Percentiles rank a stretch among this genome's conserved stretches.
Conservation (phyloP, 768 basidiomycete species). For the Collybiopsis confluens region DNA sequence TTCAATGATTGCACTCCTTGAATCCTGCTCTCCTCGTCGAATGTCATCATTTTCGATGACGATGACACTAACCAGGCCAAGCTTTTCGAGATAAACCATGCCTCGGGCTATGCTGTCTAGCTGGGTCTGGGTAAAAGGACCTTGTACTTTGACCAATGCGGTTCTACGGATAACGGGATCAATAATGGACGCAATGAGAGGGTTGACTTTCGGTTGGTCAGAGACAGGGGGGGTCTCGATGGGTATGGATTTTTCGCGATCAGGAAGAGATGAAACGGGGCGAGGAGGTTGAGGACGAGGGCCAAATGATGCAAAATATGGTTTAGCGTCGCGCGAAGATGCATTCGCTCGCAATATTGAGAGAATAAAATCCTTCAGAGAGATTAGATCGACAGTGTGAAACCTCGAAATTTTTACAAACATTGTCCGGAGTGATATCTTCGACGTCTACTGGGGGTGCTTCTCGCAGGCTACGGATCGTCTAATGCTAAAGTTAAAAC, state of each 20-base stretch:
- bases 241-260: constrained; percentile 30
- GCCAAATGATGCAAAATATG: constrained; percentile 90
- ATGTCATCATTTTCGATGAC: constrained; percentile 88
- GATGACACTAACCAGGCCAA: constrained; percentile 93
- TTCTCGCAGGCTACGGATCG: constrained; percentile 32
- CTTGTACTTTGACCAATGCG: constrained; percentile 94
- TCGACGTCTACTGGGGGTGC: constrained; percentile 31
- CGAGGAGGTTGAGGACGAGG: constrained; percentile 36
- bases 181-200: constrained; percentile 70
- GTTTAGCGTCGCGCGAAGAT: constrained; percentile 84
- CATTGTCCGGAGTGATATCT: constrained; percentile 46
- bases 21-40: constrained; percentile 61
- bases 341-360: constrained; percentile 93
- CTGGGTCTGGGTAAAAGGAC: constrained; percentile 90
- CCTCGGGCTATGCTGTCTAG: constrained; percentile 92
- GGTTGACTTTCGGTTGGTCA: constrained; percentile 38
- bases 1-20: constrained; percentile 61
- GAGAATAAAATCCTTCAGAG: constrained; percentile 84
- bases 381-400: constrained; percentile 1
- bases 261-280: constrained; percentile 19
- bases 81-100: constrained; percentile 92
- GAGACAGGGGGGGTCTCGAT: constrained; percentile 15
- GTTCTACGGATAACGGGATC: constrained; percentile 82
- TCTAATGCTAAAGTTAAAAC: constrained; percentile 29
- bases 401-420: constrained; percentile 23